Percentiles rank a stretch among this genome's conserved stretches.
Evolutionary conservation across 495 filamentous ascomycete genomes (phyloP).

Genomic region (Trichoderma parareesei): DNA sequence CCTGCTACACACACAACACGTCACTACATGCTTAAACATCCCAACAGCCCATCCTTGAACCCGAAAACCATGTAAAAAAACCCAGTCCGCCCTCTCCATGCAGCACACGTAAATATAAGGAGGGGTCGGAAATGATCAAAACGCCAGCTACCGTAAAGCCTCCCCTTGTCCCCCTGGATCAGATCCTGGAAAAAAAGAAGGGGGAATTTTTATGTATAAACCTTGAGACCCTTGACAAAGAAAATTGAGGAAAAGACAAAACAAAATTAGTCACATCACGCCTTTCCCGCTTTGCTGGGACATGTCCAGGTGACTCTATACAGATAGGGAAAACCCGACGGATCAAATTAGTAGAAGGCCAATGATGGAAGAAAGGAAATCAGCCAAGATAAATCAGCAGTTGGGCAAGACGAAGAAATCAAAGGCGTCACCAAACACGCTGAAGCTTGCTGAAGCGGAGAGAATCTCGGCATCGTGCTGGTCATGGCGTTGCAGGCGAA

Average conservation of each 20-base stretch:
- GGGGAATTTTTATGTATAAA: background rate
- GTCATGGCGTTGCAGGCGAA: background rate
- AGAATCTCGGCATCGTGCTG: background rate
- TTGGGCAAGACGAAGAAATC: background rate
- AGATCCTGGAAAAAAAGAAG: background rate
- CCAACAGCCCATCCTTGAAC: background rate
- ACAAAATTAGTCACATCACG: background rate
- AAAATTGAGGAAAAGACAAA: slow-evolving; percentile 6
- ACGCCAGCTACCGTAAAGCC: background rate
- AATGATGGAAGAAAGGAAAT: background rate
- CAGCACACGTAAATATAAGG: background rate
- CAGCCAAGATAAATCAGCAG: too few species aligned
- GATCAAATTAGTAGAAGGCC: slow-evolving; percentile 9
- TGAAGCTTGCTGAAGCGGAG: background rate
- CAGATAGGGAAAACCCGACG: slow-evolving; percentile 15
- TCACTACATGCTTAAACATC: too few species aligned
- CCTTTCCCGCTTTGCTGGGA: slow-evolving; percentile 17
- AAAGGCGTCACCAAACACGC: background rate
- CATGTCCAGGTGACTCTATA: slow-evolving; percentile 10
- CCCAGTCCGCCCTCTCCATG: background rate
- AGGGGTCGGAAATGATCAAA: background rate
- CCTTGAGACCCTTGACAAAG: background rate
- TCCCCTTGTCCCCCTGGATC: background rate
- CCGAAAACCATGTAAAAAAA: background rate
- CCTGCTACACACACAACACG: background rate